Percentiles rank a stretch among this genome's conserved stretches.
Conservation (phyloP, 768 basidiomycete genomes). For the Baorangia bicolor region DNA sequence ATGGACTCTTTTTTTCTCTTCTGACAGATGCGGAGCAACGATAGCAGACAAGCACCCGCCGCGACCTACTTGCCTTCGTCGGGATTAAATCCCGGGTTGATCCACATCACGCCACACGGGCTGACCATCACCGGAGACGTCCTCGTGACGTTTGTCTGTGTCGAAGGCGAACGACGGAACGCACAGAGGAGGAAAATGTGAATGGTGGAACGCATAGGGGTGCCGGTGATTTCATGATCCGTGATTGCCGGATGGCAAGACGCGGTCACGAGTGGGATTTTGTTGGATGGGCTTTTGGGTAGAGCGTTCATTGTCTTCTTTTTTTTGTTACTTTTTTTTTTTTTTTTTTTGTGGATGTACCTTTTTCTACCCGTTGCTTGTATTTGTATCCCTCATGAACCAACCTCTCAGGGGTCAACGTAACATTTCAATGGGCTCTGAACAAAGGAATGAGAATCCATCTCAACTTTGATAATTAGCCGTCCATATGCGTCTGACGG, state of each 20-base stretch:
- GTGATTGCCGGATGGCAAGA: too few relatives aligned
- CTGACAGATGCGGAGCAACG: conserved; percentile 32
- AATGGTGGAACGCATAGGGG: too few relatives aligned
- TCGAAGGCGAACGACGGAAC: conserved; percentile 34
- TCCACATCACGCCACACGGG: conserved; percentile 35
- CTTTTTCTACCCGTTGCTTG: neutral
- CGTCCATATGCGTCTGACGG: too few relatives aligned
- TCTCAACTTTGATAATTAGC: too few relatives aligned
- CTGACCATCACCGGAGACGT: conserved; percentile 33
- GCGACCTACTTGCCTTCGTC: conserved; percentile 30
- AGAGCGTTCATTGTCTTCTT: too few relatives aligned
- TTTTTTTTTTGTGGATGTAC: neutral
- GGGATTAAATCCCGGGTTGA: conserved; percentile 28
- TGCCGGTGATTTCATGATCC: too few relatives aligned
- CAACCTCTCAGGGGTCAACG: too few relatives aligned
- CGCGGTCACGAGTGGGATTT: too few relatives aligned
- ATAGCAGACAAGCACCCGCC: conserved; percentile 32
- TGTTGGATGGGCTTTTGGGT: too few relatives aligned
- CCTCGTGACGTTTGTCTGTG: conserved; percentile 32
- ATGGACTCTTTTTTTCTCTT: neutral
- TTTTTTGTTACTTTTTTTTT: neutral
- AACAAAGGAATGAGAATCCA: too few relatives aligned
- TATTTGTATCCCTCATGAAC: neutral
- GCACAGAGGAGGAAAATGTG: conserved; percentile 22
- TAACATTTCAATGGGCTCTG: too few relatives aligned